These are phyloP conservation scores for Physcia stellaris DNA, from an alignment of 495 filamentous ascomycete species.

Conservation along the genomic window DNA sequence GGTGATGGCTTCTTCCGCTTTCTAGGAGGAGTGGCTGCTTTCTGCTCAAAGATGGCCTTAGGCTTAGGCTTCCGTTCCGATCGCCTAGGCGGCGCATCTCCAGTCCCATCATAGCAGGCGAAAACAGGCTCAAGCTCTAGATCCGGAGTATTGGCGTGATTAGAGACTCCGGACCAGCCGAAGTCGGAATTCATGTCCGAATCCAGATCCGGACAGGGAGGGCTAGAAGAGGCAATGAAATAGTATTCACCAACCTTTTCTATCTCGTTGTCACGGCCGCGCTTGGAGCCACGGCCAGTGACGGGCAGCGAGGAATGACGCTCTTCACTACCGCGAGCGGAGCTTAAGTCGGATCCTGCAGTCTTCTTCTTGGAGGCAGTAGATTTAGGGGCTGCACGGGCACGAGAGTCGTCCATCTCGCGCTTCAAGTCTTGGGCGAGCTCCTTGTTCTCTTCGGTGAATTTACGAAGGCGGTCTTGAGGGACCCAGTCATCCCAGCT, in stretches of 20 bases:
- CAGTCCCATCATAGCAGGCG: too few relatives aligned
- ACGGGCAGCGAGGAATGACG: slow-evolving; percentile 53
- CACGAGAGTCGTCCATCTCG: slow-evolving; percentile 34
- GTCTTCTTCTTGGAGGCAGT: slow-evolving; percentile 44
- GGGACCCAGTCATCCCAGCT: slow-evolving; percentile 99
- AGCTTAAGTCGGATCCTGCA: slow-evolving; percentile 60
- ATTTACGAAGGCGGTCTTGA: slow-evolving; percentile 85
- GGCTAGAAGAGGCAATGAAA: too few relatives aligned
- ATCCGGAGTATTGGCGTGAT: too few relatives aligned
- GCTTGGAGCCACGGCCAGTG: slow-evolving; percentile 51
- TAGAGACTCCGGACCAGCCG: too few relatives aligned
- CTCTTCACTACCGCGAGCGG: slow-evolving; percentile 77
- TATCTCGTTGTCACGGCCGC: slow-evolving; percentile 67
- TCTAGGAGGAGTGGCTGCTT: too few relatives aligned
- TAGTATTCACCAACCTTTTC: slow-evolving; percentile 70
- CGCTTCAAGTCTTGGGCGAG: slow-evolving; percentile 54
- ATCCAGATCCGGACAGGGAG: too few relatives aligned
- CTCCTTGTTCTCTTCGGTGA: slow-evolving; percentile 85
- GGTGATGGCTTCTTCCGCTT: too few relatives aligned
- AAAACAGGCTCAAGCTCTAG: too few relatives aligned
- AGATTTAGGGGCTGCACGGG: slow-evolving; percentile 23
- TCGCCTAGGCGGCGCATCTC: too few relatives aligned
- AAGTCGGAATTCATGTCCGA: too few relatives aligned
- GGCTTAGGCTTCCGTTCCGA: too few relatives aligned
- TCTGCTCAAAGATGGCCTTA: too few relatives aligned